Conservation (phyloP, 306 rosid species). For the Coriaria nepalensis region DNA sequence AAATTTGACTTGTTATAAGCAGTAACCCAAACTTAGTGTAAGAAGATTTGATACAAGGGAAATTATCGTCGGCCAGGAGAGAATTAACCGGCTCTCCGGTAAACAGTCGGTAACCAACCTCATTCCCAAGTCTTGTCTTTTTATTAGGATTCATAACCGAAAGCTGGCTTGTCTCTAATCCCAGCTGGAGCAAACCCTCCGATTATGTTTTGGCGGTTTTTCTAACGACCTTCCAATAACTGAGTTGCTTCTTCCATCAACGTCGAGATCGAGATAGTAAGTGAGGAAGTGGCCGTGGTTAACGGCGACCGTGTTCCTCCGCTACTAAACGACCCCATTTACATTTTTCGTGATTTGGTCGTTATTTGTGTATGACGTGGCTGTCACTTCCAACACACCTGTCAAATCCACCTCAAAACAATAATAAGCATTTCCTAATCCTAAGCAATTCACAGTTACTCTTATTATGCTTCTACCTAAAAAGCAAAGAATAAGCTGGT, state of each 20-base stretch:
- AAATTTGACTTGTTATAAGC: conserved; percentile 63
- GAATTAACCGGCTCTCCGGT: conserved; percentile 42
- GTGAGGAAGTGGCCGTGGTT: conserved; percentile 68
- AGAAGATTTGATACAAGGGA: conserved; percentile 55
- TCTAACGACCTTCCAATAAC: conserved; percentile 58
- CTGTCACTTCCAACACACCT: conserved; percentile 55
- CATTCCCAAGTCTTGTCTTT: conserved; percentile 49
- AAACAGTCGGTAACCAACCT: conserved; percentile 62
- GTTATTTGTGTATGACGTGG: conserved; percentile 31
- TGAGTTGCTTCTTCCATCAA: conserved; percentile 54
- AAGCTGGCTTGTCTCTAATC: conserved; percentile 48
- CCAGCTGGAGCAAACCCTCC: conserved; percentile 41
- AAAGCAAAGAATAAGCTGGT: not conserved
- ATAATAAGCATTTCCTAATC: no score
- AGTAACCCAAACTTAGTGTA: conserved; percentile 69
- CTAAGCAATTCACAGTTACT: not conserved
- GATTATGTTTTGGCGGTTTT: conserved; percentile 50
- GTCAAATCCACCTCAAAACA: conserved; percentile 60
- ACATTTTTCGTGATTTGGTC: conserved; percentile 24
- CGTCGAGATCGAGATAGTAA: conserved; percentile 64
- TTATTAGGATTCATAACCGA: conserved; percentile 51
- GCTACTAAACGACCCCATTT: conserved; percentile 55
- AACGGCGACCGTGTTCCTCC: conserved; percentile 52
- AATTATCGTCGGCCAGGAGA: conserved; percentile 52
- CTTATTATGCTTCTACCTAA: not conserved